Conservation (phyloP, 371 early-diverging fungal genomes). For the Apophysomyces trapeziformis region DNA sequence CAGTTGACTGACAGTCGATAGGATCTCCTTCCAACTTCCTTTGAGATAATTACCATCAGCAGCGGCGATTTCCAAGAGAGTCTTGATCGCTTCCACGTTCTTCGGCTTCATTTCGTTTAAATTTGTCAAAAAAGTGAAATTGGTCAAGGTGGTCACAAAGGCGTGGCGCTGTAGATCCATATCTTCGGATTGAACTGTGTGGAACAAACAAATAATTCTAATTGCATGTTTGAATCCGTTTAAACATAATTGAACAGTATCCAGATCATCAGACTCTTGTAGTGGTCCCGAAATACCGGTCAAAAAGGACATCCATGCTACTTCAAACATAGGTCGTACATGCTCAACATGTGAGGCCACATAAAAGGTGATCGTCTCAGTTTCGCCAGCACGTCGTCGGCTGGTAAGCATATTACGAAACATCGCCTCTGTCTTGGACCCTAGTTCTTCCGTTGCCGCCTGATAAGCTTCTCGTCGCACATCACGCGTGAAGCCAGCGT, state of each 20-base stretch:
- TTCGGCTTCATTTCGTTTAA: slow-evolving; percentile 83
- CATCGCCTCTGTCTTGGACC: slow-evolving; percentile 61
- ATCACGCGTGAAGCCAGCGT: slow-evolving; percentile 54
- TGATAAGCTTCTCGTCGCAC: slow-evolving; percentile 56
- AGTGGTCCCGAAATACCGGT: slow-evolving; percentile 85
- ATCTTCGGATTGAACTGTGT: slow-evolving; percentile 64
- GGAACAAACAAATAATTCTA: slow-evolving; percentile 81
- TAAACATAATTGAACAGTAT: slow-evolving; percentile 69
- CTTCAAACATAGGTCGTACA: slow-evolving; percentile 90
- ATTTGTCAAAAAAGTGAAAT: slow-evolving; percentile 84
- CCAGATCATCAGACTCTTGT: slow-evolving; percentile 81
- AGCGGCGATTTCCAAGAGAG: slow-evolving; percentile 83
- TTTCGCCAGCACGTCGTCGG: slow-evolving; percentile 47
- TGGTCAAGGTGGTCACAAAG: slow-evolving; percentile 86
- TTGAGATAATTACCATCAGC: slow-evolving; percentile 83
- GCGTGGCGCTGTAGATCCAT: slow-evolving; percentile 88
- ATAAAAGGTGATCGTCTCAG: slow-evolving; percentile 60
- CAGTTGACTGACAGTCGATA: slow-evolving; percentile 86
- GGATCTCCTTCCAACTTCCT: slow-evolving; percentile 88
- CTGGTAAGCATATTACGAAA: slow-evolving; percentile 56
- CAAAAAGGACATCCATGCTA: slow-evolving; percentile 89
- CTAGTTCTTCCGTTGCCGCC: slow-evolving; percentile 61
- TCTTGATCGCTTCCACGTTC: slow-evolving; percentile 87
- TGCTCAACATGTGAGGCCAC: slow-evolving; percentile 85
- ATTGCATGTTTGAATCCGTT: slow-evolving; percentile 85